phyloP scores from a whole-genome alignment of 192 early-diverging fungal species.

The Piromyces finnis region DNA sequence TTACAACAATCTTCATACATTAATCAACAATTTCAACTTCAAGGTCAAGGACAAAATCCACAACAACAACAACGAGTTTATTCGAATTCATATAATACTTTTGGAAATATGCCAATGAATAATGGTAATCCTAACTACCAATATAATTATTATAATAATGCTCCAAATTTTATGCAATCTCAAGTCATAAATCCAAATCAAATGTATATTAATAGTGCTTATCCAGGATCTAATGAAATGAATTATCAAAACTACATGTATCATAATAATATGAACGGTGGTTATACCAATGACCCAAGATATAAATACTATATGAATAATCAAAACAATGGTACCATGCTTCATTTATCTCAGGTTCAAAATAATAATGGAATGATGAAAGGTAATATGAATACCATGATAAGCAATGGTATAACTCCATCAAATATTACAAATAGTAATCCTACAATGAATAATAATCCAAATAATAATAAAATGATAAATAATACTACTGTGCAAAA shows the following conservation, averaged over 20 bases:
- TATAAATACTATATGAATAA: neutral
- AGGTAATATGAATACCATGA: too few relatives aligned
- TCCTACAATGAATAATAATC: too few relatives aligned
- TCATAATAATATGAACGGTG: neutral
- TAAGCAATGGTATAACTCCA: too few relatives aligned
- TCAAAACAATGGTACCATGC: neutral
- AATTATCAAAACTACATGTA: neutral
- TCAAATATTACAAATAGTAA: too few relatives aligned
- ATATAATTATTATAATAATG: neutral
- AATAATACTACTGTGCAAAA: neutral
- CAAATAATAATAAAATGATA: too few relatives aligned
- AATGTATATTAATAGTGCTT: neutral
- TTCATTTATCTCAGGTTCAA: neutral
- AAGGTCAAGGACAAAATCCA: neutral
- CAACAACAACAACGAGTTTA: neutral
- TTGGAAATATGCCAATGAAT: neutral
- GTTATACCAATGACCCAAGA: neutral
- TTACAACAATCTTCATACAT: too few relatives aligned
- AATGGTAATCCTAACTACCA: neutral
- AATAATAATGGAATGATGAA: neutral
- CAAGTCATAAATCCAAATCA: neutral
- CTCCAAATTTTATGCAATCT: neutral
- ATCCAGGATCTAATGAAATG: neutral
- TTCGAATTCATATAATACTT: neutral
- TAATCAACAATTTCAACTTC: neutral